Evolutionary conservation across 192 early-diverging fungal genomes (phyloP).

Genomic region (Diversispora epigaea): DNA sequence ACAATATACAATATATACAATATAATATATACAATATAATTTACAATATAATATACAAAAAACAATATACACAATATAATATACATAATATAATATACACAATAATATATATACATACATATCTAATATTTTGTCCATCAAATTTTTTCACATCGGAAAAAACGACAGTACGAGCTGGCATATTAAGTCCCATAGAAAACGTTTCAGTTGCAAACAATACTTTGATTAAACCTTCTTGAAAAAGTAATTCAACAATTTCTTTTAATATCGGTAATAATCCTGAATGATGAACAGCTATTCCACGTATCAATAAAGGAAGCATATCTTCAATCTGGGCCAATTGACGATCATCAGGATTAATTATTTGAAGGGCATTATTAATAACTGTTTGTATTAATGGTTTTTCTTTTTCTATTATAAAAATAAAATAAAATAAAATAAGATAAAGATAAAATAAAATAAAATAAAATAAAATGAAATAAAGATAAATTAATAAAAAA

Average conservation of each 20-base stretch:
- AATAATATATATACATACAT: conserved; percentile 49
- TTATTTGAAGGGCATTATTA: conserved; percentile 78
- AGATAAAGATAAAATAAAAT: conserved; percentile 62
- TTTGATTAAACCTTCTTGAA: conserved; percentile 94
- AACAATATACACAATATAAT: neutral
- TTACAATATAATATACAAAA: neutral
- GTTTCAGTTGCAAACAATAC: conserved; percentile 99
- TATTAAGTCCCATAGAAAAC: conserved; percentile 98
- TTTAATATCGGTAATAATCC: conserved; percentile 94
- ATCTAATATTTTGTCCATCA: conserved; percentile 85
- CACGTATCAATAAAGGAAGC: conserved; percentile 84
- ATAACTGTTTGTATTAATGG: conserved; percentile 86
- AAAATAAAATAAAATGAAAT: conserved; percentile 47
- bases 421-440: neutral
- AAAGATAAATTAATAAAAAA: conserved; percentile 45
- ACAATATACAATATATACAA: neutral
- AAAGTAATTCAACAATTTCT: conserved; percentile 96
- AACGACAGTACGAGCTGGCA: conserved; percentile 98
- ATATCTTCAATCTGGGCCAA: conserved; percentile 93
- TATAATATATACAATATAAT: conserved; percentile 47
- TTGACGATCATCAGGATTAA: conserved; percentile 85
- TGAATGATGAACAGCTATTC: conserved; percentile 96
- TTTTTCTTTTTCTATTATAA: conserved; percentile 48
- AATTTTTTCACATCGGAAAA: conserved; percentile 92
- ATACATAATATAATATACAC: conserved; percentile 46